Percentiles rank a stretch among this genome's conserved stretches.
phyloP scores from a whole-genome alignment of 139 green algal species.

The Volvox africanus region DNA sequence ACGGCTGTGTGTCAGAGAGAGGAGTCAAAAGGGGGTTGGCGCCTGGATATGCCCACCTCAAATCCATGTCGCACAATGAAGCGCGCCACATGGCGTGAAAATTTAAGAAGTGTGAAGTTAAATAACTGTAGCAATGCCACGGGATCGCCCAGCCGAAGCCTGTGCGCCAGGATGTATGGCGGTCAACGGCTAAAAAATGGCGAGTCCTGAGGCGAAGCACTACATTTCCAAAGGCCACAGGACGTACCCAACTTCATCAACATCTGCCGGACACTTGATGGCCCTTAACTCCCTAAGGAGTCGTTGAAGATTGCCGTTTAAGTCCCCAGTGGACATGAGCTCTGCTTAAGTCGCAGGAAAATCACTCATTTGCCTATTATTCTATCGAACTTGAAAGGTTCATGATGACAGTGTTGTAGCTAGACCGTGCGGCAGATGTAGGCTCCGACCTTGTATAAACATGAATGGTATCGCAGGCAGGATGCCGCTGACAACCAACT shows the following conservation, averaged over 20 bases:
- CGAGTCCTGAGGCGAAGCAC: neutral
- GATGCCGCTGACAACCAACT: no score
- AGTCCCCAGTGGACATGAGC: constrained; percentile 67
- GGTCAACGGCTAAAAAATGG: neutral
- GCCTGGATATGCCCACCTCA: constrained; percentile 53
- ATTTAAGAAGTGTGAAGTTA: constrained; percentile 72
- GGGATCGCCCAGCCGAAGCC: constrained; percentile 68
- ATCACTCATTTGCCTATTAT: neutral
- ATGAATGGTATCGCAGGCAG: no score
- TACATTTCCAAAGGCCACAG: neutral
- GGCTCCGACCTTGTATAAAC: no score
- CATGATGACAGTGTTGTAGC: no score
- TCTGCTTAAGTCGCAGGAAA: neutral
- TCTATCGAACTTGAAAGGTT: neutral
- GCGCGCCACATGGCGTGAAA: constrained; percentile 68
- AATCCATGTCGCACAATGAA: constrained; percentile 61
- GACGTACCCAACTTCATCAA: constrained; percentile 75
- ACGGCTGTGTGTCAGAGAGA: neutral
- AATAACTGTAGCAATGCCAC: constrained; percentile 72
- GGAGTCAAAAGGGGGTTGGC: neutral
- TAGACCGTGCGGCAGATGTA: no score
- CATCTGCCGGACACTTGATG: constrained; percentile 64
- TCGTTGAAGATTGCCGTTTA: constrained; percentile 65
- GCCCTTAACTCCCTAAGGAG: constrained; percentile 64
- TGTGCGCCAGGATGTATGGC: constrained; percentile 9